A percentile compares a stretch with the other conserved stretches of the same genome.
phyloP scores from a whole-genome alignment of 495 filamentous ascomycete genomes.

The Clohesyomyces aquaticus region DNA sequence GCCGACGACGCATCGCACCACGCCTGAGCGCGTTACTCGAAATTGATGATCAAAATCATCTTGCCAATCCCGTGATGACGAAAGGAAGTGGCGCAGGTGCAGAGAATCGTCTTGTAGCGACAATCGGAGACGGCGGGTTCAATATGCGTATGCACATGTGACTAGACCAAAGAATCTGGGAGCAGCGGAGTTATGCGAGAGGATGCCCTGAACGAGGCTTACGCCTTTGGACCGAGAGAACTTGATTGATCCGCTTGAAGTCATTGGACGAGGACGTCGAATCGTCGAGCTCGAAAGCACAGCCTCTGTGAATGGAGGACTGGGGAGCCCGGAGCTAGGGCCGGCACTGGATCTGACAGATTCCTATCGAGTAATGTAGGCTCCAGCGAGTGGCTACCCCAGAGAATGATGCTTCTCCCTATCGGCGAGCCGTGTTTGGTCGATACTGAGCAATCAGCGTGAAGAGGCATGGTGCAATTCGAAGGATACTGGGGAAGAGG shows the following conservation, averaged over 20 bases:
- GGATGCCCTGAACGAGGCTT: no score
- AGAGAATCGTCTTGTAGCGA: no score
- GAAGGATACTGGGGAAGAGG: not conserved
- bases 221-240: not conserved
- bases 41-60: no score
- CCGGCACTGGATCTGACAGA: conserved; percentile 12
- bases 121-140: no score
- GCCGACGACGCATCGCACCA: no score
- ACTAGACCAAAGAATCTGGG: no score
- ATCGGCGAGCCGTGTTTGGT: conserved; percentile 33
- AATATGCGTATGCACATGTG: no score
- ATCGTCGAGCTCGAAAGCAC: not conserved
- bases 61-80: no score
- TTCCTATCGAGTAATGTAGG: conserved; percentile 38
- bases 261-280: no score
- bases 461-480: conserved; percentile 26
- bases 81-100: no score
- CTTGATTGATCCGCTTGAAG: not conserved
- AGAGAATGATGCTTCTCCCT: conserved; percentile 13
- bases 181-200: no score
- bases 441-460: conserved; percentile 28
- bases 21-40: no score
- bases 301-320: not conserved
- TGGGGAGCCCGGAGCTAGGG: not conserved
- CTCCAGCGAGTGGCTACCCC: conserved; percentile 2